These are phyloP conservation scores for Hyaloscypha finlandica DNA, from an alignment of 495 filamentous ascomycete genomes.

Conservation along the genomic window DNA sequence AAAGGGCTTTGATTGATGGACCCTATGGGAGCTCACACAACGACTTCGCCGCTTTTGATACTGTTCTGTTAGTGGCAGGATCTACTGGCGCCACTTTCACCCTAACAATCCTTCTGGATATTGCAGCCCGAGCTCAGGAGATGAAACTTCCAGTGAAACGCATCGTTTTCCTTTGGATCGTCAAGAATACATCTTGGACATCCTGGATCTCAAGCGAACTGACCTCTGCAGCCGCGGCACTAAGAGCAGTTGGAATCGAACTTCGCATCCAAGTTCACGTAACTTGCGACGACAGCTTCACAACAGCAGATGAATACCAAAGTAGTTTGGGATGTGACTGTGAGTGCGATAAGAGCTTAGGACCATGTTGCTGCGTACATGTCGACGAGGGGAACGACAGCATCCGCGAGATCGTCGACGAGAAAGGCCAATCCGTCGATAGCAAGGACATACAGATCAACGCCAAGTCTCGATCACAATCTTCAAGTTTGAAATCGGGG, in stretches of 20 bases:
- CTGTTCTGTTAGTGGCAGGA: slow-evolving; percentile 27
- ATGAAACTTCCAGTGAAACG: slow-evolving; percentile 22
- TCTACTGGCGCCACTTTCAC: slow-evolving; percentile 32
- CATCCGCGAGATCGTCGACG: slow-evolving; percentile 12
- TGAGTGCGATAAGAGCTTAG: slow-evolving; percentile 16
- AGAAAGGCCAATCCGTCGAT: neutral
- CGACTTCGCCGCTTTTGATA: slow-evolving; percentile 29
- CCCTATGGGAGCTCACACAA: slow-evolving; percentile 29
- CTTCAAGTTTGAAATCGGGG: slow-evolving; percentile 8
- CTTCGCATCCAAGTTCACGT: slow-evolving; percentile 24
- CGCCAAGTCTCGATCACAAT: slow-evolving; percentile 7
- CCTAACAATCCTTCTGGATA: slow-evolving; percentile 25
- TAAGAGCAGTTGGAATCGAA: slow-evolving; percentile 23
- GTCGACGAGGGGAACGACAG: neutral
- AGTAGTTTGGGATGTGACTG: slow-evolving; percentile 18
- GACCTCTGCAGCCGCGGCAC: slow-evolving; percentile 5
- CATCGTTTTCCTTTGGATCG: slow-evolving; percentile 25
- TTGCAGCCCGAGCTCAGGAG: slow-evolving; percentile 20
- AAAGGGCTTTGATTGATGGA: slow-evolving; percentile 25
- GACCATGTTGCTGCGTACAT: slow-evolving; percentile 11
- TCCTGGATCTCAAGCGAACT: slow-evolving; percentile 27
- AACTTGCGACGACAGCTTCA: slow-evolving; percentile 27
- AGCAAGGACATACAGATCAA: slow-evolving; percentile 4
- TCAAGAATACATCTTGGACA: slow-evolving; percentile 30
- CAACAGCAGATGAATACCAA: slow-evolving; percentile 18